These are phyloP conservation scores for Besnoitia besnoiti DNA, from an alignment of 169 alveolate species.

Conservation along the genomic window DNA sequence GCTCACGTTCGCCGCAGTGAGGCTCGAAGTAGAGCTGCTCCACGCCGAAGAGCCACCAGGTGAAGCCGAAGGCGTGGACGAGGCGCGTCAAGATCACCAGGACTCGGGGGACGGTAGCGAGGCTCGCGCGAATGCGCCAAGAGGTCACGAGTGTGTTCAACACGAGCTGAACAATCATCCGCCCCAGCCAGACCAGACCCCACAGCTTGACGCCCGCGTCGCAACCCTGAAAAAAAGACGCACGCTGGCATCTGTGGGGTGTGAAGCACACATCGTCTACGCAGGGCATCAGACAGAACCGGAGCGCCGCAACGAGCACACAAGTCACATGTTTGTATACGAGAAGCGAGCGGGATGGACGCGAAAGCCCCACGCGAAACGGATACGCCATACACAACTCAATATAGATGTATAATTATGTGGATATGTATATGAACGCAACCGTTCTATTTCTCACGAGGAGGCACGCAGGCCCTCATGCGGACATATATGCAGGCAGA, in stretches of 20 bases:
- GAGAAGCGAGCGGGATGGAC: no score
- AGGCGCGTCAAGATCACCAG: neutral
- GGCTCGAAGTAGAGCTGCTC: constrained; percentile 15
- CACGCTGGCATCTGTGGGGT: neutral
- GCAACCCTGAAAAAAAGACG: neutral
- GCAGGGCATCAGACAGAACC: neutral
- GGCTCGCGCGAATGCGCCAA: neutral
- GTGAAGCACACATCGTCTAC: no score
- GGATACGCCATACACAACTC: no score
- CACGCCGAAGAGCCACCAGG: constrained; percentile 8
- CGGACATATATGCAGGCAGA: neutral
- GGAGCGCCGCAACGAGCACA: no score
- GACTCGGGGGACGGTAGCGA: neutral
- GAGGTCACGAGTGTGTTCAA: neutral
- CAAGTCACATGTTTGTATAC: no score
- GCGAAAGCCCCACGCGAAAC: no score
- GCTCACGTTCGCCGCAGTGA: neutral
- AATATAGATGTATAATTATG: no score
- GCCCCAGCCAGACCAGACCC: constrained; percentile 6
- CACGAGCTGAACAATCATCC: neutral
- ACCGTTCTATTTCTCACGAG: no score
- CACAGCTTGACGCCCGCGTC: neutral
- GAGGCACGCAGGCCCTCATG: no score
- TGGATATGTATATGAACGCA: no score
- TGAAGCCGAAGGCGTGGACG: neutral